Evolutionary conservation across 768 basidiomycete genomes (phyloP).

Genomic region (Mycena albidolilacea): DNA sequence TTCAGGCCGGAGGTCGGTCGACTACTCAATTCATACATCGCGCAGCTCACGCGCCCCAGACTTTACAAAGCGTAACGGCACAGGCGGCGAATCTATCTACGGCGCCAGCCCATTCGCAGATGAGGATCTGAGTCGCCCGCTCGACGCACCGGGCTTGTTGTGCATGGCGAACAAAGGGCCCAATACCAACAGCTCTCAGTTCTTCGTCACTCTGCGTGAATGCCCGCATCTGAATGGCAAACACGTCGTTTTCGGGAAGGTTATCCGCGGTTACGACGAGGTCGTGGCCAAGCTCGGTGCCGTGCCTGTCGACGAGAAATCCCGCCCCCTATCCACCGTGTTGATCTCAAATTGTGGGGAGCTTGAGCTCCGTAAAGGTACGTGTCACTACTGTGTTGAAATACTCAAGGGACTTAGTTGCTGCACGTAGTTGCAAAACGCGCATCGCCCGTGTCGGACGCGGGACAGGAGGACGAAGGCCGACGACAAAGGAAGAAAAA

Average conservation of each 20-base stretch:
- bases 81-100: slow-evolving; percentile 88
- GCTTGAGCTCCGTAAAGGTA: slow-evolving; percentile 75
- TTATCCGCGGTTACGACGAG: slow-evolving; percentile 66
- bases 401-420: neutral
- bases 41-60: slow-evolving; percentile 57
- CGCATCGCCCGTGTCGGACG: slow-evolving; percentile 25
- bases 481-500: slow-evolving; percentile 26
- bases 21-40: neutral
- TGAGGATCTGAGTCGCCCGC: slow-evolving; percentile 75
- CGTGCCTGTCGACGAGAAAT: slow-evolving; percentile 81
- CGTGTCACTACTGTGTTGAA: neutral
- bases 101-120: slow-evolving; percentile 78
- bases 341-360: slow-evolving; percentile 87
- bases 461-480: slow-evolving; percentile 27
- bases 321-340: slow-evolving; percentile 78
- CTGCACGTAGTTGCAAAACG: slow-evolving; percentile 35
- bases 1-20: slow-evolving; percentile 80
- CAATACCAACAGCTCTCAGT: slow-evolving; percentile 90
- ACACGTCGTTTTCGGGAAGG: slow-evolving; percentile 65
- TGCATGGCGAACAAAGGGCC: slow-evolving; percentile 94
- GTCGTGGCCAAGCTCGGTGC: slow-evolving; percentile 73
- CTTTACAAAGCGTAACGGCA: slow-evolving; percentile 85
- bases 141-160: slow-evolving; percentile 82
- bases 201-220: slow-evolving; percentile 85
- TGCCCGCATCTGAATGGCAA: slow-evolving; percentile 83